Percentiles rank a stretch among this genome's conserved stretches.
Conservation (phyloP, 306 rosid species). For the Styphnolobium japonicum region DNA sequence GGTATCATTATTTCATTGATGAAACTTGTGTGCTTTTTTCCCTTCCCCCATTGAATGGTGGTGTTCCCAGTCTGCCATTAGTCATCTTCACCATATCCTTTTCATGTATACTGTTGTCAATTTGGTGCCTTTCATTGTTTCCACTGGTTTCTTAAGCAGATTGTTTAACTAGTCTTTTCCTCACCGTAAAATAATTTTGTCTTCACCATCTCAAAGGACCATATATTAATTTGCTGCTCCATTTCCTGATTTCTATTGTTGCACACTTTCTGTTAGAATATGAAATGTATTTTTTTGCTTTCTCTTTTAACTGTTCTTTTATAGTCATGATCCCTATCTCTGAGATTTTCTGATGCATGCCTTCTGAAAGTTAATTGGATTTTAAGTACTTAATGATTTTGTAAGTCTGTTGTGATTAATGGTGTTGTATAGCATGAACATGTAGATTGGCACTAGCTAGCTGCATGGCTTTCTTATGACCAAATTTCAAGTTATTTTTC, state of each 20-base stretch:
- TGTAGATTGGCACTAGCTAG: background rate
- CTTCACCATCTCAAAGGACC: background rate
- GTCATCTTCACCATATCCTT: background rate
- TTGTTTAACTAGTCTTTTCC: background rate
- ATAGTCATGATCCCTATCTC: background rate
- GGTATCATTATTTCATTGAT: background rate
- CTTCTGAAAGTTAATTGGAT: background rate
- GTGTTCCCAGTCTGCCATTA: background rate
- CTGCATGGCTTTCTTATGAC: background rate
- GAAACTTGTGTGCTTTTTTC: background rate
- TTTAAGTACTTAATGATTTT: background rate
- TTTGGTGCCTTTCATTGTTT: background rate
- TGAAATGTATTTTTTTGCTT: background rate
- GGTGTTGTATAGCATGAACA: background rate
- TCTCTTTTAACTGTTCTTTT: background rate
- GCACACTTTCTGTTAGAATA: background rate
- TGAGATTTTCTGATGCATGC: background rate
- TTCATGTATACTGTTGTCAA: background rate
- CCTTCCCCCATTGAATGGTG: background rate
- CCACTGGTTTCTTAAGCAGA: background rate
- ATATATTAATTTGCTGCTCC: background rate
- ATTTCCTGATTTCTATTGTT: background rate
- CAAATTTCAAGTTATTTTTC: background rate
- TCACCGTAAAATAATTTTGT: background rate
- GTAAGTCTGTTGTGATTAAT: background rate